Percentiles rank a stretch among this genome's conserved stretches.
Evolutionary conservation across 495 filamentous ascomycete species (phyloP).

Genomic region (Chlorociboria aeruginascens): DNA sequence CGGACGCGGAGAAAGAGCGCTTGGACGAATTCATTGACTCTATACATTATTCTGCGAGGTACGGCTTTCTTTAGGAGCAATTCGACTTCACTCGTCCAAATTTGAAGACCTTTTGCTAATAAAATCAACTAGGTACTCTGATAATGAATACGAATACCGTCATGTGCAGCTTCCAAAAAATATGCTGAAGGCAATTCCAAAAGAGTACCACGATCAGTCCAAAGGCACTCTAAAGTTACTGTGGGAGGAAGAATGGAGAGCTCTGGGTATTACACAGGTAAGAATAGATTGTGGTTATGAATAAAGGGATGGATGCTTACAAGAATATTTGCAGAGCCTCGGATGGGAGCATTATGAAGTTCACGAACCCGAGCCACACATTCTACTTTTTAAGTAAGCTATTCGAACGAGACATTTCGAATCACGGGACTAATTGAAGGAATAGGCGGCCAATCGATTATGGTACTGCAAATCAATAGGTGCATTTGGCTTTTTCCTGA

Average conservation of each 20-base stretch:
- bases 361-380: constrained; percentile 96
- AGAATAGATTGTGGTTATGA: constrained; percentile 12
- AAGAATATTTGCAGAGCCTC: constrained; percentile 52
- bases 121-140: constrained; percentile 56
- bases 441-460: constrained; percentile 76
- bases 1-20: constrained; percentile 66
- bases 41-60: constrained; percentile 95
- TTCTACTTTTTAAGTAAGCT: constrained; percentile 92
- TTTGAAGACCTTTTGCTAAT: neutral
- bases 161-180: constrained; percentile 95
- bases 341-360: constrained; percentile 99
- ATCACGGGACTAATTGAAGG: neutral
- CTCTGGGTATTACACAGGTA: constrained; percentile 92
- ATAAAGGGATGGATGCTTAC: neutral
- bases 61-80: constrained; percentile 16
- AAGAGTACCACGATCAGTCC: constrained; percentile 83
- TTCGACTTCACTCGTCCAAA: too few species aligned
- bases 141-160: constrained; percentile 81
- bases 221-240: constrained; percentile 91
- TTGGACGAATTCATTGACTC: constrained; percentile 84
- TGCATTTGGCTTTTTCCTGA: neutral
- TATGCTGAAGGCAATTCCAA: constrained; percentile 93
- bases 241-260: constrained; percentile 98
- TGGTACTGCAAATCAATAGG: constrained; percentile 48
- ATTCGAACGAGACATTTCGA: neutral